Evolutionary conservation across 2,329 filamentous ascomycete species (phyloP), one percentile per base, ranked within the genome.

Genomic region (Hypoxylon sp.): DNA sequence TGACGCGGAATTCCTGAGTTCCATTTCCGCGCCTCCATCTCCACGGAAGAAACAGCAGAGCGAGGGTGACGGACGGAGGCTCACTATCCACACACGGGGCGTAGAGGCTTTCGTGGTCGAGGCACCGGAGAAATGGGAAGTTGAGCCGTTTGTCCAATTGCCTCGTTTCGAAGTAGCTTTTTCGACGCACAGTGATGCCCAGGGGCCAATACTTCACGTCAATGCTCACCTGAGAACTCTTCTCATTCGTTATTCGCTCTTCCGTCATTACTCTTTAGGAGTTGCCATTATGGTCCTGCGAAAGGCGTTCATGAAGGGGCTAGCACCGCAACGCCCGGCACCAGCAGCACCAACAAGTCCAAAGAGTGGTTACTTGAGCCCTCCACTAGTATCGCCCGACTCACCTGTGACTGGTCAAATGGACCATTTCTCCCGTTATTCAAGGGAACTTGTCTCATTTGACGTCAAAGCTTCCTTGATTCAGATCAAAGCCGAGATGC

Each of bases 91-190:
- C 73, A 86, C 91, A 37, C 88, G 91, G 64, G 93, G 93, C 0
- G 82, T 99, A 3, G 95, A 98, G 76, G 93, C 90, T 0, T 94
- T 95, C 71, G 91, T 98, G 50, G 89, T 98, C 49, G 95, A 99
- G 75, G 91, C 91, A 0, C 85, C 90, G 2, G 92, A 97, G 65
- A 91, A 88, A 65, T 90, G 93, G 77, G 93, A 97, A 74, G 81
- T 88, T 2, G 93, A 97, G 59, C 89, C 94, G 0, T 98, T 97
- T 74, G 77, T 98, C 68, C 91, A 88, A 41, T 82, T 99, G 62
- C 95, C 96, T 26, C 87, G 90, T 32, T 93, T 97, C 70, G 95
- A 99, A 74, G 82, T 97, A 26, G 90, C 92, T 1, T 85, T 98
- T 58, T 93, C 90, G 26, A 96, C 95, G 0, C 84, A 89, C 3